A percentile compares a stretch with the other conserved stretches of the same genome.
phyloP scores from a whole-genome alignment of 331 rosid species.

The Acacia concinna region DNA sequence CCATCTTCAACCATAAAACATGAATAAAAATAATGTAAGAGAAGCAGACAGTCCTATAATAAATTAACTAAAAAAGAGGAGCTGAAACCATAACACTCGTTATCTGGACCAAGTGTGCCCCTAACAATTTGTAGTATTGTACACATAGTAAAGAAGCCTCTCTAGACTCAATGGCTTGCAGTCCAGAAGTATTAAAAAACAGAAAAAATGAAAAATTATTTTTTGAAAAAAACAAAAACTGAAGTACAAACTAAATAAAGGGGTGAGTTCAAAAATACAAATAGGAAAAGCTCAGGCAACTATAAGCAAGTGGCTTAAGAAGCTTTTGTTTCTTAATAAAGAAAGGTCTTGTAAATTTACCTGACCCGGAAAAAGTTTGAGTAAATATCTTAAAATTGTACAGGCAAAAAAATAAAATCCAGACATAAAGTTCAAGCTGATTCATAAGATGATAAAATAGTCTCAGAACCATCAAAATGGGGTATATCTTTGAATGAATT shows the following conservation, averaged over 20 bases:
- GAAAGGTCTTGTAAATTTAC: background rate
- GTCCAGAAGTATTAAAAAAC: background rate
- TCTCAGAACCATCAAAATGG: background rate
- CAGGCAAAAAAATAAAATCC: background rate
- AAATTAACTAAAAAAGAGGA: background rate
- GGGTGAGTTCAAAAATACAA: background rate
- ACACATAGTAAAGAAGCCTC: constrained; percentile 5
- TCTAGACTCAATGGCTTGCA: background rate
- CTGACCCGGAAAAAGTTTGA: background rate
- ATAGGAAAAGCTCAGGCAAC: constrained; percentile 4
- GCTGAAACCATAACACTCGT: background rate
- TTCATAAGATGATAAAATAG: background rate
- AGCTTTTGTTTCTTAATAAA: background rate
- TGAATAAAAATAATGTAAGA: background rate
- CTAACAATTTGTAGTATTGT: background rate
- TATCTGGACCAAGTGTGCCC: background rate
- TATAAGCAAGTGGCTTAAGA: background rate
- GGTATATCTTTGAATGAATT: background rate
- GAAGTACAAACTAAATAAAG: background rate
- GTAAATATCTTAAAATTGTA: background rate
- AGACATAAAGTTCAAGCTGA: background rate
- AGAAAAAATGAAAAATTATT: background rate
- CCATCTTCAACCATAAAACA: constrained; percentile 1
- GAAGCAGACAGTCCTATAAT: background rate
- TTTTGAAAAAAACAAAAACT: background rate